A percentile compares a stretch with the other conserved stretches of the same genome.
phyloP scores from a whole-genome alignment of 2,329 filamentous ascomycete genomes.

The Fusarium tanahbumbuense region DNA sequence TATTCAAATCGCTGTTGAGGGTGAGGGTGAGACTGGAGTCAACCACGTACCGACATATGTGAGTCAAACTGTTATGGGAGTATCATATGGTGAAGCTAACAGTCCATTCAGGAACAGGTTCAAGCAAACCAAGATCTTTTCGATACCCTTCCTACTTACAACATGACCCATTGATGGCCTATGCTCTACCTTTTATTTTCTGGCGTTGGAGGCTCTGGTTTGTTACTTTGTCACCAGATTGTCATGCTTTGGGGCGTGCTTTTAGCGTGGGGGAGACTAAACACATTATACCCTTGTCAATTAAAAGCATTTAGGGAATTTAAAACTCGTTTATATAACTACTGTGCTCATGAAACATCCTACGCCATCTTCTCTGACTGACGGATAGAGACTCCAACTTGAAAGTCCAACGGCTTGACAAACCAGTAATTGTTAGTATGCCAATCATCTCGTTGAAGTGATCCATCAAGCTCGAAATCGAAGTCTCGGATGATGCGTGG shows the following conservation, averaged over 20 bases:
- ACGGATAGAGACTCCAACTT: background rate
- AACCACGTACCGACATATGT: constrained; percentile 31
- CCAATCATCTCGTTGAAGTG: constrained; percentile 3
- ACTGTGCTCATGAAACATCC: fast-evolving
- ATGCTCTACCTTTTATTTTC: fast-evolving
- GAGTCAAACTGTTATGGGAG: too few species aligned
- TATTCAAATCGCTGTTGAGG: constrained; percentile 20
- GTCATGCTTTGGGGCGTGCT: too few species aligned
- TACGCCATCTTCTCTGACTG: background rate
- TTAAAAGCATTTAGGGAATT: background rate
- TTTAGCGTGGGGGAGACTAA: too few species aligned
- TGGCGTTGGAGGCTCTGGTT: background rate
- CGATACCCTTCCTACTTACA: constrained; percentile 21
- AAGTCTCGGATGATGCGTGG: constrained; percentile 39
- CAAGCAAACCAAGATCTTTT: constrained; percentile 19
- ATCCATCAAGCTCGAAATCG: constrained; percentile 29
- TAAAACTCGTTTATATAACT: background rate
- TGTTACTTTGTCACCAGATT: background rate
- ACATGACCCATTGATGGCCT: background rate
- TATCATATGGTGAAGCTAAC: too few species aligned
- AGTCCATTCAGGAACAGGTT: too few species aligned
- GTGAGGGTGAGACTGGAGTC: background rate
- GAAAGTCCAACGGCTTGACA: constrained; percentile 32
- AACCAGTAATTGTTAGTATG: constrained; percentile 34
- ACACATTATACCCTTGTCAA: background rate